Conservation (phyloP, 2,329 filamentous ascomycete species). For the Ambrosiella xylebori region DNA sequence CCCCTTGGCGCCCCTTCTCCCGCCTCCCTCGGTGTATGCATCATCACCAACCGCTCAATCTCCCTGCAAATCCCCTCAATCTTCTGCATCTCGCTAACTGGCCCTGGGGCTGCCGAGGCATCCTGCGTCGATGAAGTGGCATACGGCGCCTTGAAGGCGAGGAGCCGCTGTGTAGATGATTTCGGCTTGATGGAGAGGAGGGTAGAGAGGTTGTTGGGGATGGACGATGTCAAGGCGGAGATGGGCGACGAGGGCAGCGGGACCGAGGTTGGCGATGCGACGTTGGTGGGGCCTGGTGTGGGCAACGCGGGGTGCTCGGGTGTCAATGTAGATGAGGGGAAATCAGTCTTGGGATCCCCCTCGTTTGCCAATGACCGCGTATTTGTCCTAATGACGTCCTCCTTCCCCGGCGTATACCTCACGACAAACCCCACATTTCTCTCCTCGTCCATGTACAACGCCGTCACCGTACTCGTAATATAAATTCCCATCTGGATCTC, state of each 20-base stretch:
- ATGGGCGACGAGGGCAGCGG: conserved; percentile 4
- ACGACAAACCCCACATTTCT: conserved; percentile 76
- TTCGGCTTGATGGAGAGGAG: conserved; percentile 25
- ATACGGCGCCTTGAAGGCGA: conserved; percentile 41
- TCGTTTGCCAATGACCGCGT: conserved; percentile 58
- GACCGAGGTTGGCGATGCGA: not conserved
- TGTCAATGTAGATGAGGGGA: not conserved
- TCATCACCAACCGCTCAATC: conserved; percentile 50
- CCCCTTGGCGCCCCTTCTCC: conserved; percentile 25
- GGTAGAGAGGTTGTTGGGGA: conserved; percentile 23
- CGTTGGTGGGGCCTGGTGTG: not conserved
- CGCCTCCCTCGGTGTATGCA: conserved; percentile 23
- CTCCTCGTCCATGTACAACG: conserved; percentile 56
- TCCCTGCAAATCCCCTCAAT: conserved; percentile 54
- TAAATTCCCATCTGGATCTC: conserved; percentile 69
- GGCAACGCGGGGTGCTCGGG: not conserved
- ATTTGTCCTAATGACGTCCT: conserved; percentile 63
- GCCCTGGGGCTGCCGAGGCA: conserved; percentile 31
- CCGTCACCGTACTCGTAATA: conserved; percentile 71
- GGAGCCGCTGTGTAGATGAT: conserved; percentile 22
- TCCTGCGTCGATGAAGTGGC: conserved; percentile 32
- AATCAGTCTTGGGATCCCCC: not conserved
- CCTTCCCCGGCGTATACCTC: conserved; percentile 53
- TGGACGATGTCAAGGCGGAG: conserved; percentile 14
- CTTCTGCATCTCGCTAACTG: conserved; percentile 34